phyloP scores from a whole-genome alignment of 352 stramenopile genomes.

The Phytopythium delawarense region DNA sequence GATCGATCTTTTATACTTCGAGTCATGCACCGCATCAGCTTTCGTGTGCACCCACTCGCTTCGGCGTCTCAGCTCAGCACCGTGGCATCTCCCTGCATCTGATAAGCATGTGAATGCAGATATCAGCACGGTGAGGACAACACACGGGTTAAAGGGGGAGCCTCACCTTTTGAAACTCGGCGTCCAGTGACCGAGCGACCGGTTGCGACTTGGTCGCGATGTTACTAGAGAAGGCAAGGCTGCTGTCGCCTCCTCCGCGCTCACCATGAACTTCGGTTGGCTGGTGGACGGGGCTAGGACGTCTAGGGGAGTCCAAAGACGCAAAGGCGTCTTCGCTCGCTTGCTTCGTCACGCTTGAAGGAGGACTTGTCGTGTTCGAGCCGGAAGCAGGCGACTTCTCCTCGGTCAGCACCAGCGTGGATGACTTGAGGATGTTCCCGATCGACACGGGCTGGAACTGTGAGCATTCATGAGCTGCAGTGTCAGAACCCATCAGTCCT shows the following conservation, averaged over 20 bases:
- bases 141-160: no score
- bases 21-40: neutral
- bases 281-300: constrained; percentile 5
- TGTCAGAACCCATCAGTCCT: constrained; percentile 4
- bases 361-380: constrained; percentile 11
- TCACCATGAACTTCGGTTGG: neutral
- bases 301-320: neutral
- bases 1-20: neutral
- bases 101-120: neutral
- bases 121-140: neutral
- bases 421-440: constrained; percentile 42
- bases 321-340: neutral
- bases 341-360: constrained; percentile 20
- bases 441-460: constrained; percentile 26
- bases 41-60: neutral
- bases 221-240: neutral
- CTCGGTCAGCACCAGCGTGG: constrained; percentile 21
- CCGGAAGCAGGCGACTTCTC: constrained; percentile 13
- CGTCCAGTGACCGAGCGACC: constrained; percentile 1
- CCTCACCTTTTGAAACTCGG: constrained; percentile 1
- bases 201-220: neutral
- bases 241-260: neutral
- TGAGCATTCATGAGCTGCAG: neutral
- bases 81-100: neutral
- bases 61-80: neutral